phyloP scores from a whole-genome alignment of 1,139 yeast species.

The Zhuliangozyma blackwelliae region DNA sequence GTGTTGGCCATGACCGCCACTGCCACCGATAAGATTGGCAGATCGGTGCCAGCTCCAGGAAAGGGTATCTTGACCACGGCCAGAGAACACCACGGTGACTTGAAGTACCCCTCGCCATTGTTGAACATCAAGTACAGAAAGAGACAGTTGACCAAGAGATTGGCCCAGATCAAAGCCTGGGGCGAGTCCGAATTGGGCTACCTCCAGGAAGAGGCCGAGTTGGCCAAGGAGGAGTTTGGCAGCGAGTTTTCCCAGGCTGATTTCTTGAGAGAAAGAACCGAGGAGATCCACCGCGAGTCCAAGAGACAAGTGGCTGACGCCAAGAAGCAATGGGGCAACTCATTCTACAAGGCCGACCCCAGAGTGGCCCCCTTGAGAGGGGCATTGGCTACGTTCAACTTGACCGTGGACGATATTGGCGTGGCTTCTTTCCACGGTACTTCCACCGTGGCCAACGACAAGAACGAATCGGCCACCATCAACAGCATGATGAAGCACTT shows the following conservation, averaged over 20 bases:
- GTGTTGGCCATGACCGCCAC: conserved; percentile 91
- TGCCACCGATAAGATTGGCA: conserved; percentile 97
- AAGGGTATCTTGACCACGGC: conserved; percentile 98
- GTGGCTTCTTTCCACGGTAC: conserved; percentile 99
- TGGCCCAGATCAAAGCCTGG: conserved; percentile 77
- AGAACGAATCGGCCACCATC: conserved; percentile 91
- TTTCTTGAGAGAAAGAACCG: conserved; percentile 78
- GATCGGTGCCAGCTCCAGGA: conserved; percentile 99
- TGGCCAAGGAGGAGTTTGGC: conserved; percentile 67
- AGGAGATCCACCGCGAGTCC: conserved; percentile 84
- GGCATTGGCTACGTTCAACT: conserved; percentile 87
- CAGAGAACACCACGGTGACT: conserved; percentile 81
- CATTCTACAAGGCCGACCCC: conserved; percentile 85
- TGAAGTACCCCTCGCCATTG: conserved; percentile 77
- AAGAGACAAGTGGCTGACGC: conserved; percentile 83
- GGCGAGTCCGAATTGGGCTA: conserved; percentile 71
- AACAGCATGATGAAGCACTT: conserved; percentile 90
- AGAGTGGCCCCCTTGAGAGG: conserved; percentile 97
- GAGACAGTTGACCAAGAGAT: conserved; percentile 82
- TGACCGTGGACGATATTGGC: conserved; percentile 90
- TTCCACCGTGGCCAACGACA: conserved; percentile 95
- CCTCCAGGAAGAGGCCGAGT: conserved; percentile 45
- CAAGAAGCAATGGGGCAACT: conserved; percentile 92
- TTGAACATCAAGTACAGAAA: conserved; percentile 91
- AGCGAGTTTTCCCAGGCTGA: conserved; percentile 46